Evolutionary conservation across 176 grass and related monocot genomes (phyloP).

Genomic region (Echinochloa phyllopogon): DNA sequence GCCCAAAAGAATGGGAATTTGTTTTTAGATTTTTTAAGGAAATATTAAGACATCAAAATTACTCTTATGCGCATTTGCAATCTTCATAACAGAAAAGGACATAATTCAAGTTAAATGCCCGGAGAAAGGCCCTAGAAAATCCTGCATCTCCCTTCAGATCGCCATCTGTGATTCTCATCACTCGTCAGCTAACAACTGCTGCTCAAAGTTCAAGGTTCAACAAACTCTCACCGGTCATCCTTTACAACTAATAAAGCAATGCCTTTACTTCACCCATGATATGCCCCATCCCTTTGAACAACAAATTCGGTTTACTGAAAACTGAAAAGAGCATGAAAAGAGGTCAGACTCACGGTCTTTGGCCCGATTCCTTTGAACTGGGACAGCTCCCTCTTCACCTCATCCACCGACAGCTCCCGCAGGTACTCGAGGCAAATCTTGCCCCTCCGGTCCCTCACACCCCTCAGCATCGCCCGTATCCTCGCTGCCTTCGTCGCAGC

Average conservation of each 20-base stretch:
- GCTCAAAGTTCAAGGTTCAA: slow-evolving; percentile 13
- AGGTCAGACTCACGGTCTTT: slow-evolving; percentile 67
- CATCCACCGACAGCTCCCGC: slow-evolving; percentile 55
- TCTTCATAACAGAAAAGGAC: background rate
- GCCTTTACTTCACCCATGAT: background rate
- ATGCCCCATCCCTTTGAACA: background rate
- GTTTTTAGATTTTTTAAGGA: no score
- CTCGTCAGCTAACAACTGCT: background rate
- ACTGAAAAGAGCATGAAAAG: background rate
- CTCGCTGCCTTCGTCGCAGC: slow-evolving; percentile 77
- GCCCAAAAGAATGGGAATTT: no score
- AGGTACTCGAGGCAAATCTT: slow-evolving; percentile 85
- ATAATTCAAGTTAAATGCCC: background rate
- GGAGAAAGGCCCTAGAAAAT: background rate
- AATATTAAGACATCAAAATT: background rate
- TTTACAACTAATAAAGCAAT: slow-evolving; percentile 11
- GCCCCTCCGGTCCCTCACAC: slow-evolving; percentile 63
- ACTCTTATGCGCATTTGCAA: background rate
- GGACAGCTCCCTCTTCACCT: slow-evolving; percentile 82
- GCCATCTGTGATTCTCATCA: background rate
- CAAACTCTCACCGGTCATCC: slow-evolving; percentile 2
- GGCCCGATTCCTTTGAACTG: slow-evolving; percentile 91
- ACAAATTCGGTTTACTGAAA: background rate
- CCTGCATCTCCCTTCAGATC: background rate
- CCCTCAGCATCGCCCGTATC: slow-evolving; percentile 67